Evolutionary conservation across 441 rosid species (phyloP), one percentile per base, ranked within the genome.

Genomic region (Macaranga tanarius): DNA sequence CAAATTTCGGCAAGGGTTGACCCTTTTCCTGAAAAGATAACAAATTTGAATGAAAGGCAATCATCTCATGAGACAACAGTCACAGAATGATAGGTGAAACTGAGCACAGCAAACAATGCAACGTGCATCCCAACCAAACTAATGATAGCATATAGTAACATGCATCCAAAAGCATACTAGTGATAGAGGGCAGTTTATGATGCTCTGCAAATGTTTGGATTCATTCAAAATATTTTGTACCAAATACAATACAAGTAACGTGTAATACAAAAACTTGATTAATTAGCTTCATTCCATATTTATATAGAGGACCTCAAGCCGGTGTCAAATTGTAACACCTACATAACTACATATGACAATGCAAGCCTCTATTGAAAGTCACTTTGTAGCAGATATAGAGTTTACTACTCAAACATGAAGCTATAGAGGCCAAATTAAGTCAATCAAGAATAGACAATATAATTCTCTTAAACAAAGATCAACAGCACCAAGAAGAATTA

Each of bases 1-100:
- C 98, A 68, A 93, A 93, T 84, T 91, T 91, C 34, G 98, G 98
- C 84, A 93, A 81, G 16, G 98, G 95, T 16, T 79, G 90, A 74
- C 89, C 95, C 83, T 83, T 89, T 25, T 89, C 95, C 97, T 90
- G 81, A 44, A 59, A 54, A 71, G 34, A 75, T 63, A 15, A 63
- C 63, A 67, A 65, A 28, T 0, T 70, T n/a, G 47, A 13, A 3
- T 23, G 28, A 44, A 62, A 44, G n/a, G 16, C 55, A 61, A 28
- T 47, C 57, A 45, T 55, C 16, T 10, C 23, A 52, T 54, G 20
- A 10, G 23, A 67, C 10, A 50, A 22, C 31, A 73, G 54, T 13
- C 25, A 52, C 31, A 12, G 26, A 28, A 28, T 52, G 11, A 40
- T 67, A 15, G 7, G 4, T 15, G 26, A 6, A 52, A 38, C 56